phyloP scores from a whole-genome alignment of 257 asterid species.

The Solanum paucissectum region DNA sequence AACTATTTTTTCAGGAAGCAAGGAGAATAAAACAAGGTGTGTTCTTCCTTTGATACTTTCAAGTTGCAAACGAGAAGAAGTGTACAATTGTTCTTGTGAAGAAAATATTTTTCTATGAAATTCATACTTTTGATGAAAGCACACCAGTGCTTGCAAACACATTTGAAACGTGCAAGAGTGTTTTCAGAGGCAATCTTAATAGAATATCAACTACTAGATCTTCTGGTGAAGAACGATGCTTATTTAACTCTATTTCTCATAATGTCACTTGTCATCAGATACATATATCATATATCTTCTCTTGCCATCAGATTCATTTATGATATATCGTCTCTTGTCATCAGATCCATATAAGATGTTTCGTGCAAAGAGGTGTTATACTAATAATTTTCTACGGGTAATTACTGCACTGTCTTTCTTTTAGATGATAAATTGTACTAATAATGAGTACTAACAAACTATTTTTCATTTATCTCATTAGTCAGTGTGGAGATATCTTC shows the following conservation, averaged over 20 bases:
- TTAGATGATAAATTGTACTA: not conserved
- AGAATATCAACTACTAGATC: not conserved
- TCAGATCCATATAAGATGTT: not conserved
- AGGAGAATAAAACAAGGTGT: not conserved
- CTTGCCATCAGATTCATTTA: not conserved
- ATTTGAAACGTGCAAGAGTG: not conserved
- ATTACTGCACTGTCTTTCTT: not conserved
- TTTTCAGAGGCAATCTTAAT: not conserved
- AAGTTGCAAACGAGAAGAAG: conserved; percentile 16
- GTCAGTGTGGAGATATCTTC: not conserved
- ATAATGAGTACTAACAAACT: too few species aligned
- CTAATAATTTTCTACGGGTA: too few species aligned
- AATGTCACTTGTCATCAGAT: too few species aligned
- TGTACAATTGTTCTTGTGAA: conserved; percentile 15
- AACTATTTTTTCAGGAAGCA: not conserved
- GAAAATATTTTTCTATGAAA: not conserved
- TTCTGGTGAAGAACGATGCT: not conserved
- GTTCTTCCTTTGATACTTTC: not conserved
- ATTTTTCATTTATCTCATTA: too few species aligned
- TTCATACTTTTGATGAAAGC: too few species aligned
- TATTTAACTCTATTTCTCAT: too few species aligned
- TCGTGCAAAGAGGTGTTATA: not conserved
- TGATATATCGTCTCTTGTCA: too few species aligned
- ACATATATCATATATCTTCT: not conserved
- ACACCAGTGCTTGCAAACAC: too few species aligned